Percentiles rank a stretch among this genome's conserved stretches.
phyloP scores from a whole-genome alignment of 139 green algal genomes.

The Trebouxia sp. region DNA sequence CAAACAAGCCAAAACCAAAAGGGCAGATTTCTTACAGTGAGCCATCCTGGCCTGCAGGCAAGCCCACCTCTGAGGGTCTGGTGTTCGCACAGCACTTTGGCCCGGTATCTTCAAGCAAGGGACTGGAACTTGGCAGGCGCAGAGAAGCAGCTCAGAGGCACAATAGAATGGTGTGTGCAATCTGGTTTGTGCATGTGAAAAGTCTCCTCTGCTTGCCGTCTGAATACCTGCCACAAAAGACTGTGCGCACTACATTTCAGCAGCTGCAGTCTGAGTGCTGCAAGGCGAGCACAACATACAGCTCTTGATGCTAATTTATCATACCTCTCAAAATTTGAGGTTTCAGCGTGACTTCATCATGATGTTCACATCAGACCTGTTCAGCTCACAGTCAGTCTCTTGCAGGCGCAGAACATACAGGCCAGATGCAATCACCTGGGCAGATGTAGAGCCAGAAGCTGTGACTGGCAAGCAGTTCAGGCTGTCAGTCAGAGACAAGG shows the following conservation, averaged over 20 bases:
- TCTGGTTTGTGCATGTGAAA: neutral
- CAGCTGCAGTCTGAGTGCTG: neutral
- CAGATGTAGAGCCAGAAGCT: constrained; percentile 57
- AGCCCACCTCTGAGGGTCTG: constrained; percentile 44
- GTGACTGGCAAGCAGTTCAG: constrained; percentile 73
- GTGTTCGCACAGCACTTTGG: constrained; percentile 69
- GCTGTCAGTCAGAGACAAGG: constrained; percentile 58
- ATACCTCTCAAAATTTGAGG: neutral
- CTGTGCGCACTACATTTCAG: neutral
- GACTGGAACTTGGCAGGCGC: constrained; percentile 71
- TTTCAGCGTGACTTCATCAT: neutral
- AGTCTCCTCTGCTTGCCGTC: neutral
- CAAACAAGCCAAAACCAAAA: too few relatives aligned
- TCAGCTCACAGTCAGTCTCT: neutral
- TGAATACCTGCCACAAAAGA: neutral
- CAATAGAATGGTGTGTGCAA: constrained; percentile 60
- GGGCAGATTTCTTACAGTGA: too few relatives aligned
- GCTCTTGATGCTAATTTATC: neutral
- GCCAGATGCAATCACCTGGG: constrained; percentile 69
- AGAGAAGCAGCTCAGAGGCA: constrained; percentile 67
- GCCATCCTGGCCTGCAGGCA: too few relatives aligned
- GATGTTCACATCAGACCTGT: neutral
- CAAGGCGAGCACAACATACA: neutral
- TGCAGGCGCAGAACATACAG: constrained; percentile 67
- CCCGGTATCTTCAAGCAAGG: constrained; percentile 75